Base-by-base conservation (phyloP, 164 flowering plant species). In the Vitis cinerea region DNA sequence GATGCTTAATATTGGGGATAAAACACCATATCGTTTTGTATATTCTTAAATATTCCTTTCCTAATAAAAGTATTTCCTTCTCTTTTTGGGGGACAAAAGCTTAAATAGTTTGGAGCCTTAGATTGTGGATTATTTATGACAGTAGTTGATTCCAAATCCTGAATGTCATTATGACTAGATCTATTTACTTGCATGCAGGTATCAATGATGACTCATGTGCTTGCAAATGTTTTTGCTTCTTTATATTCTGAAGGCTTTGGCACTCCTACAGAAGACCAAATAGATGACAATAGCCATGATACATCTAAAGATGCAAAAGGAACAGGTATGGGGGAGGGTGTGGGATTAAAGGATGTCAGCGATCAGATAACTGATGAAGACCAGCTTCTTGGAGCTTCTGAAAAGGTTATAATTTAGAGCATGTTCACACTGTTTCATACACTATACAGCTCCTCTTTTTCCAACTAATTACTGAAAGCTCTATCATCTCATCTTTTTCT, bases 251-350 rank as follows among this genome's bases (percentile, higher is more conserved):
- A 85, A 71, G 99, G 99, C 11, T 90, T 82, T 74, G 94, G 97
- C 15, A 68, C 30, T 27, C 58, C 86, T 16, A n/a, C 74, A 2
- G 90, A 86, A 72, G 89, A 84, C 2, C 68, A 83, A 61, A 85
- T 15, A 23, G 88, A 84, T 59, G 86, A 84, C 29, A 50, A 57
- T 31, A 15, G 60, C 29, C 71, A 61, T 71, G 88, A 82, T 62
- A 66, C 2, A 30, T 59, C 83, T 44, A 82, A 91, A 77, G 86
- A 86, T 71, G 87, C 87, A 29, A 75, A 48, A 71, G 99, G 99
- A 79, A 96, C 97, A 11, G 98, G 99, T 66, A 90, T 96, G 97
- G 98, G 98, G 11, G 99, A 96, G 68, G 99, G 99, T 77, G 81
- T 57, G 2, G 99, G 99, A 62, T 3, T 68, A 23, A 90, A 88